phyloP scores from a whole-genome alignment of 1,284 basidiomycete genomes.

The Mycena sp. region DNA sequence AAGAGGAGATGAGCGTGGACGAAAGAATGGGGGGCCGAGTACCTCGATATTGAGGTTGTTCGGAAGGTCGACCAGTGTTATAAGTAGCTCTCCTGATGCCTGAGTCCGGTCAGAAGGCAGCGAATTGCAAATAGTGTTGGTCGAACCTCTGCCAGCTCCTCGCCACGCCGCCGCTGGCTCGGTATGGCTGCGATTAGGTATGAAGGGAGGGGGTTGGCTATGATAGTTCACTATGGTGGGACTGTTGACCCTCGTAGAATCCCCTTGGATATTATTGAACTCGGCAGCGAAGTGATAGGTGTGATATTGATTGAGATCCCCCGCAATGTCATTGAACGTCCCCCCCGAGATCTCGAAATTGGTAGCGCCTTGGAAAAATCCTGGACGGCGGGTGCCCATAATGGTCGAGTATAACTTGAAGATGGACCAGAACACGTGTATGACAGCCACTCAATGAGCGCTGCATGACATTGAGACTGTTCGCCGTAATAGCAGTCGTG shows the following conservation, averaged over 20 bases:
- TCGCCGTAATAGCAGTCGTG: too few species aligned
- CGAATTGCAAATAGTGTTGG: too few species aligned
- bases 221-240: not conserved
- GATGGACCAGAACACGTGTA: too few species aligned
- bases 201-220: not conserved
- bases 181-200: not conserved
- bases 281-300: not conserved
- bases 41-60: not conserved
- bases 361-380: constrained; percentile 2
- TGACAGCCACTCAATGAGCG: too few species aligned
- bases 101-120: not conserved
- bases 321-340: constrained; percentile 5
- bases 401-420: too few species aligned
- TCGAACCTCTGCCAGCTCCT: too few species aligned
- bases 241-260: not conserved
- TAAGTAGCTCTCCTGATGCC: not conserved
- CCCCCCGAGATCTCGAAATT: constrained; percentile 8
- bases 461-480: too few species aligned
- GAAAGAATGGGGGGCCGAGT: too few species aligned
- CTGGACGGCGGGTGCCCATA: not conserved
- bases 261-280: too few species aligned
- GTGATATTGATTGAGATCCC: constrained; percentile 4
- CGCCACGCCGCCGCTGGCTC: not conserved
- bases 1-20: too few species aligned
- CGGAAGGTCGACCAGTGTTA: not conserved